Percentiles rank a stretch among this genome's conserved stretches.
Evolutionary conservation across 495 filamentous ascomycete species (phyloP).

Genomic region (Penicillium canescens): DNA sequence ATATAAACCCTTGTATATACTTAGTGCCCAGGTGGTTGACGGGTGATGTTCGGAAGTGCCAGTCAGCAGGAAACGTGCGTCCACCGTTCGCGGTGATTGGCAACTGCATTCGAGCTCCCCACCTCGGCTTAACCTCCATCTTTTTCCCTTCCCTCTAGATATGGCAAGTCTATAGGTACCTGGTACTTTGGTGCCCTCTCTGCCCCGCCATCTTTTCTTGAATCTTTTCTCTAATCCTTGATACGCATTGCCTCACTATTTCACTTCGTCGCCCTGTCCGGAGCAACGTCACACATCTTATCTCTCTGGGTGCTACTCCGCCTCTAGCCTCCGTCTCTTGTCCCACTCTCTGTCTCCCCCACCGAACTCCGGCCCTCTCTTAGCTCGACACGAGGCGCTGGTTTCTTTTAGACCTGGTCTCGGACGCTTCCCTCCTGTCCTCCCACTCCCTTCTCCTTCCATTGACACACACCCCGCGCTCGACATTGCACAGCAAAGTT

Average conservation of each 20-base stretch:
- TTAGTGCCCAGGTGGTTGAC: too few species aligned
- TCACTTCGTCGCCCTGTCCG: background rate
- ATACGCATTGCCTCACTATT: background rate
- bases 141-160: constrained; percentile 7
- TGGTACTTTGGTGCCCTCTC: background rate
- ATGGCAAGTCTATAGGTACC: background rate
- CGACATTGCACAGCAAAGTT: constrained; percentile 2
- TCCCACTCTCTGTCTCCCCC: constrained; percentile 27
- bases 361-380: constrained; percentile 17
- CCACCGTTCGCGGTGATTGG: constrained; percentile 24
- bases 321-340: constrained; percentile 3
- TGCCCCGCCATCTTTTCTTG: background rate
- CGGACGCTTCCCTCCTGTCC: constrained; percentile 1
- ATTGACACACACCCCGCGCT: background rate
- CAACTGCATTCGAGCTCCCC: constrained; percentile 14
- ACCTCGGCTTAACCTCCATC: constrained; percentile 18
- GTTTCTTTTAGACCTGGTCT: background rate
- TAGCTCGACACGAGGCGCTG: constrained; percentile 13
- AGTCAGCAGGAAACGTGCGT: constrained; percentile 22
- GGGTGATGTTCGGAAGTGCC: background rate
- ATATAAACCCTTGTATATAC: too few species aligned
- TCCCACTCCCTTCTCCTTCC: constrained; percentile 3
- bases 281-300: constrained; percentile 9
- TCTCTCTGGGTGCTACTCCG: constrained; percentile 16
- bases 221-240: background rate